Conservation (phyloP, 1,284 basidiomycete genomes). For the Schizophyllum commune region DNA sequence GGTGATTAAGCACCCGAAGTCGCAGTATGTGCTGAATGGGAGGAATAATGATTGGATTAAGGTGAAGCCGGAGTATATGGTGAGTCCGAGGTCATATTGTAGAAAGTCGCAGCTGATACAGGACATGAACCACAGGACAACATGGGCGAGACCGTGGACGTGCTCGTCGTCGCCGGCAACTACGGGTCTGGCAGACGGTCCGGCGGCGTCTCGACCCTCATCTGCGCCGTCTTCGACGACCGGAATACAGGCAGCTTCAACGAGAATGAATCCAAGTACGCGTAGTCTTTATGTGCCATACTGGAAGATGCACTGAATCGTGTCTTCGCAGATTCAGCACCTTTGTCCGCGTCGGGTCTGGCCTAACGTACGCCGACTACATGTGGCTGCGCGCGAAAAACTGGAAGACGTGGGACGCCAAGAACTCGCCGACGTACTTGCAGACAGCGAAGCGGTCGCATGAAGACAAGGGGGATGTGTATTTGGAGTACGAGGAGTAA, state of each 20-base stretch:
- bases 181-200: conserved; percentile 68
- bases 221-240: conserved; percentile 75
- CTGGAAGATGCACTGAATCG: not conserved
- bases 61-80: conserved; percentile 92
- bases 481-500: conserved; percentile 74
- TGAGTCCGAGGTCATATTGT: conserved; percentile 21
- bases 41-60: conserved; percentile 91
- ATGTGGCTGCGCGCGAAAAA: conserved; percentile 69
- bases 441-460: conserved; percentile 47
- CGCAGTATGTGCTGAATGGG: conserved; percentile 77
- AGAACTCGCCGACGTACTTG: conserved; percentile 55
- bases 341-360: conserved; percentile 84
- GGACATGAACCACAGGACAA: conserved; percentile 49
- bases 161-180: conserved; percentile 77
- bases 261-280: conserved; percentile 56
- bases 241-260: conserved; percentile 41
- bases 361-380: conserved; percentile 79
- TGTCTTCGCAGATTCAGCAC: conserved; percentile 52
- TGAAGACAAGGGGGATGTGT: conserved; percentile 78
- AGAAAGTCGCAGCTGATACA: no score
- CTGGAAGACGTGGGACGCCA: conserved; percentile 68
- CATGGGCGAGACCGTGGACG: conserved; percentile 84
- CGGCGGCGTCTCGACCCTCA: conserved; percentile 73
- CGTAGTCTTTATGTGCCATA: conserved; percentile 9
- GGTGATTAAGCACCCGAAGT: conserved; percentile 79